Base-by-base conservation (phyloP, 495 filamentous ascomycete species). In the Sporormia fimetaria region DNA sequence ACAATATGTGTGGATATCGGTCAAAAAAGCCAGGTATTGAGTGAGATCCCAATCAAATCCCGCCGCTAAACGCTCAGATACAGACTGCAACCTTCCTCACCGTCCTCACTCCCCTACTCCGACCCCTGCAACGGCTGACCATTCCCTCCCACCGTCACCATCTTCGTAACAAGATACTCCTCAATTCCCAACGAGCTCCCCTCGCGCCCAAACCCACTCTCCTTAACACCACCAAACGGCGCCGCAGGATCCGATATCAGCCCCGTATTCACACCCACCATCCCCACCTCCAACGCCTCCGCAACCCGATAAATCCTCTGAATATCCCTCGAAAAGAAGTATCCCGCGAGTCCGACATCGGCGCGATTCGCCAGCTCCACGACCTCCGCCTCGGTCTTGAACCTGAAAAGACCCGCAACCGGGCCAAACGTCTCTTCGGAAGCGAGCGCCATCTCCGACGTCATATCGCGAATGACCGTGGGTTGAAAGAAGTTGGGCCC, bases 161-260 rank as follows among this genome's bases (percentile, higher is more conserved):
- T 90, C 71, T 98, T 98, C 29, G 80, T 83, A 36, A 74, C 63
- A 56, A 80, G 71, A 60, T 92, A 98, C 63, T 95, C 90, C 7
- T 81, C 82, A 51, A 92, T 80, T 11, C 90, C 90, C 57, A 93
- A 85, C 61, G 80, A 80, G 60, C 81, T 87, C 23, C 90, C 90
- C 63, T 98, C 88, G 23, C 87, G 63, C 14, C 90, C 88, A 50
- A 95, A 95, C 3, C 88, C 88, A 56, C 80, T 86, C 62, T 83
- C 70, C 63, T 98, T 98, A 12, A 98, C 83, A 42, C 88, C 90
- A 14, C 88, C 90, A 57, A 95, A 98, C 21, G 62, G 62, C 33
- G 60, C 47, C 14, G 62, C 74, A 60, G 54, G 43, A 45, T 65
- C 62, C 12, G 55, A 59, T 21, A 65, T 58, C 12, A 65, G 32